Percentiles rank a stretch among this genome's conserved stretches.
phyloP scores from a whole-genome alignment of 495 filamentous ascomycete species.

The Daldinia concentrica region DNA sequence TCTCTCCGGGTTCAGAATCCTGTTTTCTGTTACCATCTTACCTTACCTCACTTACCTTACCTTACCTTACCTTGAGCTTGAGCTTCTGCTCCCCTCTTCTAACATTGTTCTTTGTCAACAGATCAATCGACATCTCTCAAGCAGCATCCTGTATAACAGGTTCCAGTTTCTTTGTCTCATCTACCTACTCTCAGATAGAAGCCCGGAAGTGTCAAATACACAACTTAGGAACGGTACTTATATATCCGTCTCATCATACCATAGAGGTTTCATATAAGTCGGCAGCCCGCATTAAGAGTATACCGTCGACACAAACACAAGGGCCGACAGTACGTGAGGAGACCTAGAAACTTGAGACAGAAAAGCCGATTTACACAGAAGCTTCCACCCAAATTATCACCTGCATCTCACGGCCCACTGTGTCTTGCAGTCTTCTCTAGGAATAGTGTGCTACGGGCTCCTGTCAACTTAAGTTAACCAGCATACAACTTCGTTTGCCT shows the following conservation, averaged over 20 bases:
- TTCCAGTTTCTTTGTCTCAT: conserved; percentile 11
- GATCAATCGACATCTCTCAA: conserved; percentile 4
- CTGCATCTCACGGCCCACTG: not conserved
- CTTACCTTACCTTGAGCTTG: not conserved
- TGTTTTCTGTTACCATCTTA: conserved; percentile 2
- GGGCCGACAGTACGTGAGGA: not conserved
- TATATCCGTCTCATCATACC: not conserved
- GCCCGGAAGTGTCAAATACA: not conserved
- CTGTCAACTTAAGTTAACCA: conserved; percentile 1
- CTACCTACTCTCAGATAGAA: conserved; percentile 4
- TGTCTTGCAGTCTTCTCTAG: not conserved
- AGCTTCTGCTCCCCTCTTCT: not conserved
- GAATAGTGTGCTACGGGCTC: not conserved
- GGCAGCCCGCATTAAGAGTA: conserved; percentile 7
- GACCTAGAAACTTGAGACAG: not conserved
- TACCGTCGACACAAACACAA: not conserved
- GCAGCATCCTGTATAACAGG: not conserved
- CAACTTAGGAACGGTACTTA: not conserved
- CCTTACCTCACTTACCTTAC: not conserved
- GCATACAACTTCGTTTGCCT: conserved; percentile 25
- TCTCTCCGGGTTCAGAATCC: conserved; percentile 1
- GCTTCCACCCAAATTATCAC: conserved; percentile 8
- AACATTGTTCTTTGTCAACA: conserved; percentile 15
- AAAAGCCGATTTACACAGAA: conserved; percentile 1
- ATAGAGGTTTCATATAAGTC: conserved; percentile 10